Evolutionary conservation across 139 green algal species (phyloP), one percentile per base, ranked within the genome.

Genomic region (Chlorella sp.): DNA sequence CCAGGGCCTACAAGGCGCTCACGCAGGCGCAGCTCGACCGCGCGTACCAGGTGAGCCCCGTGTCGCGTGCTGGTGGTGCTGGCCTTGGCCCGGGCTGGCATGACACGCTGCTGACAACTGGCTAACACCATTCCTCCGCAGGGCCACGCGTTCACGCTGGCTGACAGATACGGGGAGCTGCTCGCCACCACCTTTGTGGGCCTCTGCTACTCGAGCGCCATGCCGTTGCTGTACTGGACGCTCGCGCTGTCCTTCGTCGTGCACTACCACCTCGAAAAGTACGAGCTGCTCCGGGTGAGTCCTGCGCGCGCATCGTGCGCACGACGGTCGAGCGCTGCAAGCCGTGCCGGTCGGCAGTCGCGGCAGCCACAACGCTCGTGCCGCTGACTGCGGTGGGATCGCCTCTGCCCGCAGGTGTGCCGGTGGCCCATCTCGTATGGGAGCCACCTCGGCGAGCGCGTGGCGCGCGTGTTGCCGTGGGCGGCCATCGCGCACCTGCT

Each of bases 111-210:
- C n/a, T n/a, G n/a, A n/a, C n/a, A n/a, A n/a, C n/a, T n/a, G n/a
- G n/a, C n/a, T n/a, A n/a, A n/a, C n/a, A n/a, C n/a, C n/a, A n/a
- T n/a, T n/a, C n/a, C n/a, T n/a, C n/a, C 33, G 5, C 66, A 73
- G 68, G 69, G 69, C 24, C 69, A 74, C 26, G 51, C 67, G 31
- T 74, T 74, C 32, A 17, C 59, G 31, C 31, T 74, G 20, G 69
- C 69, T 3, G 55, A 49, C 22, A 31, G 65, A 5, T 84, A 86
- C 55, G 82, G 82, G n/a, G 77, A 86, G 74, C 77, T 83, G 55
- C 69, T 91, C 34, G 83, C 84, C 67, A 67, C 83, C 14, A 71
- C 89, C 2, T 91, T 85, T 51, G 77, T 88, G 4, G 62, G 69
- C 2, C 67, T 88, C 69, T 67, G 82, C 10, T 86, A 86, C 59